Evolutionary conservation across 31 red algal species (phyloP).

Genomic region (Asparagopsis taxiformis): DNA sequence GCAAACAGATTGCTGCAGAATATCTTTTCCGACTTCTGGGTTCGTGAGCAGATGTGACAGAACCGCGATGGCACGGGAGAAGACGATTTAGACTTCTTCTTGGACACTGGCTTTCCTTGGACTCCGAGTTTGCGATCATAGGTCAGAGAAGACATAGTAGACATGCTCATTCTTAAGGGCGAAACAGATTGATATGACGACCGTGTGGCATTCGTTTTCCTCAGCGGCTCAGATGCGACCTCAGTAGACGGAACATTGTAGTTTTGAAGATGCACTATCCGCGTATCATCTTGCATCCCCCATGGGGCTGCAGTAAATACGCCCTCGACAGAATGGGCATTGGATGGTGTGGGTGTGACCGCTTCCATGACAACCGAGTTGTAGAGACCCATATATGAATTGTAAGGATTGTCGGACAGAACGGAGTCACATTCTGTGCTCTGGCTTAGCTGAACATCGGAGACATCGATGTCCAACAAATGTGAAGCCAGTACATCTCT

Average conservation of each 20-base stretch:
- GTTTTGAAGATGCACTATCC: no score
- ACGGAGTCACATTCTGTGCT: neutral
- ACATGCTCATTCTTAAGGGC: neutral
- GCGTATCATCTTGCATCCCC: neutral
- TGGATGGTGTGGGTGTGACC: neutral
- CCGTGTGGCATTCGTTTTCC: neutral
- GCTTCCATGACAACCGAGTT: neutral
- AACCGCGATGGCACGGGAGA: slow-evolving; percentile 38
- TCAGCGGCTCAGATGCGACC: no score
- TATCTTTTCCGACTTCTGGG: slow-evolving; percentile 56
- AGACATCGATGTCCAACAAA: neutral
- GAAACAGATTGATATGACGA: neutral
- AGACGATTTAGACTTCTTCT: neutral
- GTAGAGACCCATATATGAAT: neutral
- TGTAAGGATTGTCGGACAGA: neutral
- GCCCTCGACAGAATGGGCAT: neutral
- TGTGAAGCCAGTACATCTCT: neutral
- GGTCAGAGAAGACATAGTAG: neutral
- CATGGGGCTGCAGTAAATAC: neutral
- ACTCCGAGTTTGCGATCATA: neutral
- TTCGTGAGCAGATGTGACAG: slow-evolving; percentile 64
- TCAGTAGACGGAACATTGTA: no score
- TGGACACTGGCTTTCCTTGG: neutral
- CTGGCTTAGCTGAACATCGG: neutral
- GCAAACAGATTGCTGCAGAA: slow-evolving; percentile 52